phyloP scores from a whole-genome alignment of 1,139 yeast species.

The Ogataea hybrid region DNA sequence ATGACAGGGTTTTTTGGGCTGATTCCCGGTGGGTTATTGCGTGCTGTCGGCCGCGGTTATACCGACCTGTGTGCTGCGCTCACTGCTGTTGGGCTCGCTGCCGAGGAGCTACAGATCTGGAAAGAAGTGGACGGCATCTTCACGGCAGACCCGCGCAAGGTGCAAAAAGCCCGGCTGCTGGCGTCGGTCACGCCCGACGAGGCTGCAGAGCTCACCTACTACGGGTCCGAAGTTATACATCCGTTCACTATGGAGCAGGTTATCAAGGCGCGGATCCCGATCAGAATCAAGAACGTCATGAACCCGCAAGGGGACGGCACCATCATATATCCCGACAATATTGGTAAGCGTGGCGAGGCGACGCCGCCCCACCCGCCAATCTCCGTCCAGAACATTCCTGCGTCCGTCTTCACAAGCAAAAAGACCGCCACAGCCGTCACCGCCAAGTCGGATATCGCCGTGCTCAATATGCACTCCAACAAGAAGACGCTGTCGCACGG shows the following conservation, averaged over 20 bases:
- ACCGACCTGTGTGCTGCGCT: slow-evolving; percentile 97
- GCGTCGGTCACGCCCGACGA: slow-evolving; percentile 95
- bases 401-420: slow-evolving; percentile 50
- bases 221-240: slow-evolving; percentile 96
- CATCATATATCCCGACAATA: slow-evolving; percentile 85
- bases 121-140: slow-evolving; percentile 98
- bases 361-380: slow-evolving; percentile 97
- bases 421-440: slow-evolving; percentile 97
- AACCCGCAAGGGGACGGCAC: slow-evolving; percentile 92
- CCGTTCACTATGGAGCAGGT: slow-evolving; percentile 99
- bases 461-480: slow-evolving; percentile 89
- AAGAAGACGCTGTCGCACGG: slow-evolving; percentile 93
- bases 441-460: slow-evolving; percentile 89
- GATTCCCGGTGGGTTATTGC: slow-evolving; percentile 90
- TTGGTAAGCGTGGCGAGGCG: slow-evolving; percentile 78
- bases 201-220: slow-evolving; percentile 96
- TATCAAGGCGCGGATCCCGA: slow-evolving; percentile 91
- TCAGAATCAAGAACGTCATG: slow-evolving; percentile 91
- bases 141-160: slow-evolving; percentile 97
- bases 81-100: slow-evolving; percentile 87
- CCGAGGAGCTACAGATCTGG: slow-evolving; percentile 97
- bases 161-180: slow-evolving; percentile 80
- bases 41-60: slow-evolving; percentile 95
- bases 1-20: slow-evolving; percentile 94
- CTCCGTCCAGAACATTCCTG: slow-evolving; percentile 54